Evolutionary conservation across 495 filamentous ascomycete species (phyloP).

Genomic region (Filosporella fistucella): DNA sequence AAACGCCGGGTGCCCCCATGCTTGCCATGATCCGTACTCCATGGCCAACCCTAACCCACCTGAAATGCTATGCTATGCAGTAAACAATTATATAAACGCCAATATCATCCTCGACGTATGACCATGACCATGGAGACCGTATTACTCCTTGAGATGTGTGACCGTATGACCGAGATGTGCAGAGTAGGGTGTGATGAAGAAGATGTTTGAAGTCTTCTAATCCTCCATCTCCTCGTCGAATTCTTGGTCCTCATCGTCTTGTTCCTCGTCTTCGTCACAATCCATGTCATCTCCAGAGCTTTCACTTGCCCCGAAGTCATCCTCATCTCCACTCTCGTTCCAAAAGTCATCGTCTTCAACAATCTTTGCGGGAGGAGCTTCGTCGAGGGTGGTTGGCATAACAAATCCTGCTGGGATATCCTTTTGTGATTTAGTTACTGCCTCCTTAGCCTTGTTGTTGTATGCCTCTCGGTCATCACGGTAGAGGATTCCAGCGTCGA

Average conservation of each 20-base stretch:
- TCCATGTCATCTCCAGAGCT: constrained; percentile 52
- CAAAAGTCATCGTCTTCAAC: constrained; percentile 78
- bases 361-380: constrained; percentile 52
- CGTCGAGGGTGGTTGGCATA: constrained; percentile 71
- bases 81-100: too few relatives aligned
- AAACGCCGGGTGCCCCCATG: too few relatives aligned
- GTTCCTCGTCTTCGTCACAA: constrained; percentile 49
- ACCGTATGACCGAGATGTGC: too few relatives aligned
- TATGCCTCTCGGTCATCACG: constrained; percentile 66
- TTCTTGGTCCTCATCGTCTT: constrained; percentile 34
- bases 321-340: constrained; percentile 76
- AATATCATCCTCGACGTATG: too few relatives aligned
- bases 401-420: constrained; percentile 78
- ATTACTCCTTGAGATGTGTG: too few relatives aligned
- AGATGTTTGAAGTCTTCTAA: constrained; percentile 1
- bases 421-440: constrained; percentile 67
- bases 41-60: too few relatives aligned
- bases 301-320: constrained; percentile 72
- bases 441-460: constrained; percentile 59
- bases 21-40: too few relatives aligned
- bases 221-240: constrained; percentile 16
- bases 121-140: too few relatives aligned
- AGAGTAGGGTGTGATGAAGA: too few relatives aligned
- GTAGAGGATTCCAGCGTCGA: constrained; percentile 85
- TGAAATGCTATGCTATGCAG: too few relatives aligned